phyloP scores from a whole-genome alignment of 129 eudicot species.

The Tagetes patula region DNA sequence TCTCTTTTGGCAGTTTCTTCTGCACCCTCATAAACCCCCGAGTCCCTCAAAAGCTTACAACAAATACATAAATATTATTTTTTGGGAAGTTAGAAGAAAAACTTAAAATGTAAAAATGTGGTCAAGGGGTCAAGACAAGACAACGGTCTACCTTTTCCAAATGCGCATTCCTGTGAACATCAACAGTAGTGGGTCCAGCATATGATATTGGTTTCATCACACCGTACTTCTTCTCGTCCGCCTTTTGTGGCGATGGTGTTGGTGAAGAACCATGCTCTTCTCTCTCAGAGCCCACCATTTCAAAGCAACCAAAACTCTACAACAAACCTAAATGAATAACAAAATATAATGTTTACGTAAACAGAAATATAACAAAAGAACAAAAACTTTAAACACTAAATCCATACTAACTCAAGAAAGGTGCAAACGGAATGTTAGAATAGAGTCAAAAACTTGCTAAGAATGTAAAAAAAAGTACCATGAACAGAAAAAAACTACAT shows the following conservation, averaged over 20 bases:
- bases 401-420: neutral
- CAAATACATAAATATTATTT: constrained; percentile 10
- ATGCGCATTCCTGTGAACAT: constrained; percentile 34
- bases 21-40: constrained; percentile 32
- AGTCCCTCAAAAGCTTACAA: constrained; percentile 36
- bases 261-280: constrained; percentile 30
- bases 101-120: neutral
- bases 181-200: constrained; percentile 39
- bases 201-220: constrained; percentile 39
- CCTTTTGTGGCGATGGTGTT: constrained; percentile 29
- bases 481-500: neutral
- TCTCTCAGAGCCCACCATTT: constrained; percentile 45
- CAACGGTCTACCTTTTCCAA: constrained; percentile 39
- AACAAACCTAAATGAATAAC: constrained; percentile 39
- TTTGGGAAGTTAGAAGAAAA: constrained; percentile 10
- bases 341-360: constrained; percentile 27
- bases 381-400: constrained; percentile 7
- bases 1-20: constrained; percentile 40
- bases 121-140: neutral
- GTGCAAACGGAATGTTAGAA: neutral
- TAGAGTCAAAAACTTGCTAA: neutral
- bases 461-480: constrained; percentile 2
- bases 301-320: constrained; percentile 36
- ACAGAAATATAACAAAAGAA: neutral
- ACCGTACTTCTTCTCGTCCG: constrained; percentile 35